Percentiles rank a stretch among this genome's conserved stretches.
Conservation (phyloP, 305 asterid genomes). For the Fraxinus nigra region DNA sequence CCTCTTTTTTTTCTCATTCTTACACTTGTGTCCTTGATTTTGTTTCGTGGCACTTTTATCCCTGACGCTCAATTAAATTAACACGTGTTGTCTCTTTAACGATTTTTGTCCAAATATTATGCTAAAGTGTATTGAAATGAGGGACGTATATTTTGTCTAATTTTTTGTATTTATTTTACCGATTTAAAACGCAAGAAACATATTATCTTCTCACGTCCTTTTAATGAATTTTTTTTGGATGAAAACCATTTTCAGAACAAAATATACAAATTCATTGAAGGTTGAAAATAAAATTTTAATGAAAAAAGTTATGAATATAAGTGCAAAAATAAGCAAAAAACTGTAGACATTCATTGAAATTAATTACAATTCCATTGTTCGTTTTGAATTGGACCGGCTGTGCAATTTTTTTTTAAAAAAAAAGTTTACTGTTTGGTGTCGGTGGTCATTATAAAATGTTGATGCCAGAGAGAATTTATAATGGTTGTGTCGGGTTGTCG, state of each 20-base stretch:
- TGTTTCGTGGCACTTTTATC: neutral
- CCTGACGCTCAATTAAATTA: neutral
- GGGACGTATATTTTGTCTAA: neutral
- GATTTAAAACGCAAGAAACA: neutral
- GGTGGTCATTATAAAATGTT: neutral
- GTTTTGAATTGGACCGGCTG: neutral
- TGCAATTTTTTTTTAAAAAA: neutral
- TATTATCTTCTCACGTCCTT: neutral
- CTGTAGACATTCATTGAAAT: neutral
- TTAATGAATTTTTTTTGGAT: neutral
- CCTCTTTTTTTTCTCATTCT: neutral
- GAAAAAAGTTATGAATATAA: neutral
- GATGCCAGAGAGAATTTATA: neutral
- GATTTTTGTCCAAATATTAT: neutral
- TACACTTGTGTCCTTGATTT: neutral
- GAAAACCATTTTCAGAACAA: neutral
- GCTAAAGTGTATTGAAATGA: neutral
- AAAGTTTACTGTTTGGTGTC: neutral
- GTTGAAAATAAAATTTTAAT: neutral
- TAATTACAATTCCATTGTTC: neutral
- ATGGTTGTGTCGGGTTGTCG: neutral
- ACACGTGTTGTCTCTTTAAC: neutral
- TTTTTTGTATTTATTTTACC: no score
- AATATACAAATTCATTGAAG: no score
- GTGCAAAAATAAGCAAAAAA: neutral